Percentiles rank a stretch among this genome's conserved stretches.
Evolutionary conservation across 2,329 filamentous ascomycete species (phyloP).

Genomic region (Teratosphaeria viscida): DNA sequence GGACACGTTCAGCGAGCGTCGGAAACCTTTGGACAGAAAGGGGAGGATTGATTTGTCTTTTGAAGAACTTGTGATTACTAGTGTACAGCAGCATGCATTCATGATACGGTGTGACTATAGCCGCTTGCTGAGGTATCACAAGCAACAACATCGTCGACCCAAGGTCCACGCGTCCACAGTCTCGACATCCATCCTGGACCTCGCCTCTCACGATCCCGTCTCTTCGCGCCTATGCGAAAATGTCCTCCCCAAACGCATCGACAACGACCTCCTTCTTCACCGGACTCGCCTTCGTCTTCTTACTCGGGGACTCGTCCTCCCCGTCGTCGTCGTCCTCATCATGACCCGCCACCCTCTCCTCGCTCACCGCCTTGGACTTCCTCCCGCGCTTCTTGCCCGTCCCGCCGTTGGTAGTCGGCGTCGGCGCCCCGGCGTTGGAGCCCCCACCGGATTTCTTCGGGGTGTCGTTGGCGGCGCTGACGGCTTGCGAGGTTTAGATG

Average conservation of each 20-base stretch:
- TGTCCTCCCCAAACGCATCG: background rate
- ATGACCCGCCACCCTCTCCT: background rate
- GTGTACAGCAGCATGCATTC: background rate
- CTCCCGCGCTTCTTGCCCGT: slow-evolving; percentile 4
- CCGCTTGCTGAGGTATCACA: background rate
- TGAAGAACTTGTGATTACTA: background rate
- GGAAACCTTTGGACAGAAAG: background rate
- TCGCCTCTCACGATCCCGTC: background rate
- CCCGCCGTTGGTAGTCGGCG: background rate
- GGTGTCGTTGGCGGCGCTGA: background rate
- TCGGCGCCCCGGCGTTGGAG: background rate
- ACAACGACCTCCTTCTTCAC: background rate
- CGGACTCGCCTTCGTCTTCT: background rate
- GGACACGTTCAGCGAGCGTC: background rate
- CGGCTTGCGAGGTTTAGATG: background rate
- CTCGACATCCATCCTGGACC: background rate
- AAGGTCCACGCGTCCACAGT: background rate
- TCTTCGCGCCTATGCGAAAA: background rate
- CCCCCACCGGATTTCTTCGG: background rate
- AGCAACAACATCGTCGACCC: background rate
- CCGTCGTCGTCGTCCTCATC: slow-evolving; percentile 2
- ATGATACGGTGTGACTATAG: background rate
- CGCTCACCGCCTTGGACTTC: slow-evolving; percentile 2
- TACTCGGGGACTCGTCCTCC: background rate
- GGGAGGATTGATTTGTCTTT: background rate